Percentiles rank a stretch among this genome's conserved stretches.
Evolutionary conservation across 2,329 filamentous ascomycete genomes (phyloP).

Genomic region (Tolypocladium tundrense): DNA sequence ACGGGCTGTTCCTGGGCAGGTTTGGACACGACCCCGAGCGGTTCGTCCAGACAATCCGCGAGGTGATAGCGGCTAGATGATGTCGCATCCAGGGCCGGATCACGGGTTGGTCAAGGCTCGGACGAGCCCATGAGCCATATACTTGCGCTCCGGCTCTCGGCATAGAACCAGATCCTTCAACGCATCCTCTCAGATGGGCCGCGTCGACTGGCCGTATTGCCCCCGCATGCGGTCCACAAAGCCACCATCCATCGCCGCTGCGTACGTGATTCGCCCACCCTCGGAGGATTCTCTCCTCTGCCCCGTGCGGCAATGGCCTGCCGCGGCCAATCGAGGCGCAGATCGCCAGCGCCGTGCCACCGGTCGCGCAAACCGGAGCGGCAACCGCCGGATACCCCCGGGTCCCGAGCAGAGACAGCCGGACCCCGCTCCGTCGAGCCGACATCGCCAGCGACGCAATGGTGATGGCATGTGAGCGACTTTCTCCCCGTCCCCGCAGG

Average conservation of each 20-base stretch:
- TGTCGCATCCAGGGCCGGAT: background rate
- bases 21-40: conserved; percentile 70
- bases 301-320: background rate
- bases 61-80: conserved; percentile 45
- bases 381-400: background rate
- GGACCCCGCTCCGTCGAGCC: conserved; percentile 1
- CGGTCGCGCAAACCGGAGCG: background rate
- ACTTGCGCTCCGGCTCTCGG: background rate
- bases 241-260: background rate
- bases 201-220: background rate
- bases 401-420: background rate
- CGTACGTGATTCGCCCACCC: background rate
- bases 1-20: conserved; percentile 71
- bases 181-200: background rate
- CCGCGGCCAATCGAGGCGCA: background rate
- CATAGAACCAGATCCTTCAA: background rate
- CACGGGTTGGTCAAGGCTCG: background rate
- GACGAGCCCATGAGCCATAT: background rate
- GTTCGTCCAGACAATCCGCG: conserved; percentile 60
- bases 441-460: background rate
- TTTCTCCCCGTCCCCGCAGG: background rate
- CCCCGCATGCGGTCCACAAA: background rate
- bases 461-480: background rate
- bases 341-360: background rate
- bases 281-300: fast-evolving